Conservation (phyloP, 805 yeast genomes). For the Teunomyces atbi region DNA sequence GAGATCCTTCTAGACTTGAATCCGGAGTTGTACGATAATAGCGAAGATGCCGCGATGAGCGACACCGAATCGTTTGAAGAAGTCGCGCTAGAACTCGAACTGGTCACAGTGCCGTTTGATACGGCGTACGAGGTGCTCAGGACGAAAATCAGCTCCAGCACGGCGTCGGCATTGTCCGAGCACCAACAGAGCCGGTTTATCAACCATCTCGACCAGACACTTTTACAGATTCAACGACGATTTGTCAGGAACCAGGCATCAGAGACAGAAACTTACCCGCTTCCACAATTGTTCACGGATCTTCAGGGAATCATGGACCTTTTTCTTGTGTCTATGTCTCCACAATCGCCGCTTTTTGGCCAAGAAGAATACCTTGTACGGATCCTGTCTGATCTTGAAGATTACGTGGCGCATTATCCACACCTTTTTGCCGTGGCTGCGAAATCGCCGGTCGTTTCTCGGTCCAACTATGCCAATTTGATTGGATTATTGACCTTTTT, state of each 20-base stretch:
- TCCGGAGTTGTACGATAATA: slow-evolving; percentile 36
- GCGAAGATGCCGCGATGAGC: background rate
- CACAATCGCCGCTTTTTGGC: slow-evolving; percentile 42
- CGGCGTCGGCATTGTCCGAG: background rate
- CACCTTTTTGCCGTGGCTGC: slow-evolving; percentile 12
- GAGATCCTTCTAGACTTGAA: slow-evolving; percentile 32
- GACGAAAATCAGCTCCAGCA: slow-evolving; percentile 10
- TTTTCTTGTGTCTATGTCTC: slow-evolving; percentile 57
- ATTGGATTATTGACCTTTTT: slow-evolving; percentile 24
- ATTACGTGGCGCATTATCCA: slow-evolving; percentile 45
- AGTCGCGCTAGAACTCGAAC: slow-evolving; percentile 5
- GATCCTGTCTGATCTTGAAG: slow-evolving; percentile 66
- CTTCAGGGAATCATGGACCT: slow-evolving; percentile 50
- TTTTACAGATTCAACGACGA: slow-evolving; percentile 53
- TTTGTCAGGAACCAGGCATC: slow-evolving; percentile 44
- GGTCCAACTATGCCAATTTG: slow-evolving; percentile 11
- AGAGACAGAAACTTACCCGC: slow-evolving; percentile 20
- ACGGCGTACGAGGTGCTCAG: slow-evolving; percentile 18
- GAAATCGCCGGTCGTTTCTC: slow-evolving; percentile 6
- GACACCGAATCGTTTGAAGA: slow-evolving; percentile 3
- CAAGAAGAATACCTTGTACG: slow-evolving; percentile 62
- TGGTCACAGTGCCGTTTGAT: slow-evolving; percentile 30
- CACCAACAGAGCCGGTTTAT: slow-evolving; percentile 57
- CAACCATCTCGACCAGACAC: slow-evolving; percentile 52
- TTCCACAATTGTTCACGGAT: slow-evolving; percentile 42